Conservation (phyloP, 129 eudicot genomes). For the Cynara cardunculus region DNA sequence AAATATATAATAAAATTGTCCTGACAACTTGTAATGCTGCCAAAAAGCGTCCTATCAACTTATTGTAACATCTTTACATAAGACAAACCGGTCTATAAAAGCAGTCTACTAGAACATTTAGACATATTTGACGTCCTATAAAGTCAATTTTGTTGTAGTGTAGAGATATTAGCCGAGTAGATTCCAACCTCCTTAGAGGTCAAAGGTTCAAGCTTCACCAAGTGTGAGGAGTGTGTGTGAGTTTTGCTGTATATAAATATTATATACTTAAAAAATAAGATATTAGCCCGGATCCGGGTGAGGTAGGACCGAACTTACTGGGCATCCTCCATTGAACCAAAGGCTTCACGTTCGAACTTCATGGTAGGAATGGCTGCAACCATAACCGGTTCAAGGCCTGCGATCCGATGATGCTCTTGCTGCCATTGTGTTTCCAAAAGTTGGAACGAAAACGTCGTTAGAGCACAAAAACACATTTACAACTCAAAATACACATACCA, state of each 20-base stretch:
- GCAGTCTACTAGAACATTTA: background rate
- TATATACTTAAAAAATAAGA: background rate
- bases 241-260: background rate
- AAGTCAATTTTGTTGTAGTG: background rate
- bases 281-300: background rate
- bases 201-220: background rate
- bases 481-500: background rate
- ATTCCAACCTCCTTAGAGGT: background rate
- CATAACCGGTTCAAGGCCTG: conserved; percentile 74
- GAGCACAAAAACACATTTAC: background rate
- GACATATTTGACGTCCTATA: background rate
- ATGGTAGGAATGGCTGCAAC: conserved; percentile 94
- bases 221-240: background rate
- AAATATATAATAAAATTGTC: too few relatives aligned
- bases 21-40: background rate
- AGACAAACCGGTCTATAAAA: background rate
- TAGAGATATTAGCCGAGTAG: background rate
- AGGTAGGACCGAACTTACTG: conserved; percentile 53
- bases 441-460: background rate
- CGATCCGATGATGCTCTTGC: conserved; percentile 72
- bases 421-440: conserved; percentile 35
- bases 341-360: conserved; percentile 78
- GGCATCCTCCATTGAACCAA: conserved; percentile 69
- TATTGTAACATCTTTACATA: background rate
- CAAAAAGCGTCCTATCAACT: background rate